Conservation (phyloP, 768 basidiomycete species). For the Steccherinum ochraceum region DNA sequence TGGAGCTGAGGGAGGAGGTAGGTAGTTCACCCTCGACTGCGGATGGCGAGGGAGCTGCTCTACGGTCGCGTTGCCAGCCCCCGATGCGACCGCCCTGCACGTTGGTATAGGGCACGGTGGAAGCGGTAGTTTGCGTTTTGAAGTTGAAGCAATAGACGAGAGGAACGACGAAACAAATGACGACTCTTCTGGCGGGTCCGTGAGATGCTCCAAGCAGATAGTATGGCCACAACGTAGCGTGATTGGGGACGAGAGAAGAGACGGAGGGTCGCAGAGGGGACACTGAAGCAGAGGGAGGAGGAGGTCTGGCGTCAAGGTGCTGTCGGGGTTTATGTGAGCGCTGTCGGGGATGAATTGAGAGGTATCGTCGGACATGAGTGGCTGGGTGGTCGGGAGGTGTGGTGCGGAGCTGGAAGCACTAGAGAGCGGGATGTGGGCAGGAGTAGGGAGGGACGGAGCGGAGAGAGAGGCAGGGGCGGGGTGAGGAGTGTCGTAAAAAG, state of each 20-base stretch:
- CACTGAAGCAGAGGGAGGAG: conserved; percentile 43
- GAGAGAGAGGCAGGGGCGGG: background rate
- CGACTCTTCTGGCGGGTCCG: conserved; percentile 9
- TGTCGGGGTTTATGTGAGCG: background rate
- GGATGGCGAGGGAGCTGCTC: conserved; percentile 37
- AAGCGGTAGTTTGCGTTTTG: conserved; percentile 8
- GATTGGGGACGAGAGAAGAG: conserved; percentile 37
- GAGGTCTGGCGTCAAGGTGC: conserved; percentile 13
- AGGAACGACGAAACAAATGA: conserved; percentile 11
- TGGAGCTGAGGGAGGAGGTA: conserved; percentile 25
- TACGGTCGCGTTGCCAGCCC: conserved; percentile 14
- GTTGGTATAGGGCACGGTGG: conserved; percentile 29
- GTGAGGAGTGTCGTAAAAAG: background rate
- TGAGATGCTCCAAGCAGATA: conserved; percentile 47
- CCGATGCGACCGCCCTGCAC: conserved; percentile 21
- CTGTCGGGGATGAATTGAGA: background rate
- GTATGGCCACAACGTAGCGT: conserved; percentile 81
- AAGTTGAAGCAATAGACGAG: conserved; percentile 15
- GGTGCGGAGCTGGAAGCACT: no score
- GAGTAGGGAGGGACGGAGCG: background rate
- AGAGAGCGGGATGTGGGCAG: no score
- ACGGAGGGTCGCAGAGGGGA: conserved; percentile 39
- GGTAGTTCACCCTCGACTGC: conserved; percentile 22
- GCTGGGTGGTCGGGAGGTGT: no score
- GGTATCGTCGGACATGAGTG: no score